phyloP scores from a whole-genome alignment of 2,329 filamentous ascomycete species.

The Periconia macrospinosa region DNA sequence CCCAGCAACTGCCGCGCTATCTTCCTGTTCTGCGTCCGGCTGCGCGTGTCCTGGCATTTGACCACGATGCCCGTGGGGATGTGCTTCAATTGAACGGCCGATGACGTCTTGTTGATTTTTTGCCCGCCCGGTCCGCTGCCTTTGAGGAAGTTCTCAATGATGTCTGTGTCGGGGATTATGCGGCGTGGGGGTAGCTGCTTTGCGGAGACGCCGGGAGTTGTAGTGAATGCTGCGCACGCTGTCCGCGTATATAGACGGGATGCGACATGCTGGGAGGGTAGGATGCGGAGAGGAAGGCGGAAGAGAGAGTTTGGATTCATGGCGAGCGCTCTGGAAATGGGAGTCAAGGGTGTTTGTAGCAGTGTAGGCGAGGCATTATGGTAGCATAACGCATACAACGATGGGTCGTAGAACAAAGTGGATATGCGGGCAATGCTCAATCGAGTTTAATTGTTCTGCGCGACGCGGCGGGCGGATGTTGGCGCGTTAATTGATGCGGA shows the following conservation, averaged over 20 bases:
- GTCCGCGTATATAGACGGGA: slow-evolving; percentile 6
- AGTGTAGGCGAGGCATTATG: slow-evolving; percentile 12
- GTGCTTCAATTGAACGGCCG: slow-evolving; percentile 90
- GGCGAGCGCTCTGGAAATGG: neutral
- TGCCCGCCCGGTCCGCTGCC: slow-evolving; percentile 92
- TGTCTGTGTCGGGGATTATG: slow-evolving; percentile 73
- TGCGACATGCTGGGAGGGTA: slow-evolving; percentile 5
- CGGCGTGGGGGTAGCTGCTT: slow-evolving; percentile 67
- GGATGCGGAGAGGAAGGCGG: slow-evolving; percentile 8
- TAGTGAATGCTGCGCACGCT: slow-evolving; percentile 16
- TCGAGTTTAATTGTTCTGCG: neutral
- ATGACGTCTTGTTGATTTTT: slow-evolving; percentile 98
- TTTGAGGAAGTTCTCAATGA: slow-evolving; percentile 84
- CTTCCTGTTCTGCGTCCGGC: slow-evolving; percentile 82
- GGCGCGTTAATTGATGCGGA: neutral
- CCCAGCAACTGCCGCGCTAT: slow-evolving; percentile 78
- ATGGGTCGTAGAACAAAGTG: neutral
- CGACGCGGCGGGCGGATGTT: neutral
- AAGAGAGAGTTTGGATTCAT: neutral
- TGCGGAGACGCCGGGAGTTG: slow-evolving; percentile 11
- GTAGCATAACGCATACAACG: slow-evolving; percentile 15
- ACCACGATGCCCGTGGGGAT: slow-evolving; percentile 87
- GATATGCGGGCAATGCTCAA: too few species aligned
- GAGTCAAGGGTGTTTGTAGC: slow-evolving; percentile 5
- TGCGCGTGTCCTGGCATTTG: slow-evolving; percentile 91